A percentile compares a stretch with the other conserved stretches of the same genome.
phyloP scores from a whole-genome alignment of 345 rosid genomes.

The Gossypium sturtianum region DNA sequence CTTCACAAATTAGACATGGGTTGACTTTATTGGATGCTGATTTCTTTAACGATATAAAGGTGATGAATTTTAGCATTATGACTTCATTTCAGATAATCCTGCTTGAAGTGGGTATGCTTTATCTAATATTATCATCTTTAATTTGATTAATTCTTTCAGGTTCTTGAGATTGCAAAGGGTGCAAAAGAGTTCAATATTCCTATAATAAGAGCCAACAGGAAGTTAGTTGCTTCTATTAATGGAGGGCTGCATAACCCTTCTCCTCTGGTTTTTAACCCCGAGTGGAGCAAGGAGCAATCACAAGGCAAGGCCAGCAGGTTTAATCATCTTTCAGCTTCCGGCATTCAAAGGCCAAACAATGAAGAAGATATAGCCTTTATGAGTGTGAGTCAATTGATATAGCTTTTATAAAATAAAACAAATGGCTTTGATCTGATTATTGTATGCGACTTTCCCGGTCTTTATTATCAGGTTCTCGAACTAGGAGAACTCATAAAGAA shows the following conservation, averaged over 20 bases:
- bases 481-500: constrained; percentile 72
- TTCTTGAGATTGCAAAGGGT: constrained; percentile 51
- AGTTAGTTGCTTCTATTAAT: constrained; percentile 52
- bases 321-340: constrained; percentile 33
- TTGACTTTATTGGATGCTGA: constrained; percentile 52
- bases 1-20: constrained; percentile 28
- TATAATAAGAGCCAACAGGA: constrained; percentile 49
- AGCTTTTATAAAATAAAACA: not conserved
- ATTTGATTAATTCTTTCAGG: constrained; percentile 22
- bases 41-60: constrained; percentile 71
- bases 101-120: not conserved
- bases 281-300: constrained; percentile 38
- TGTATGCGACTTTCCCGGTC: not conserved
- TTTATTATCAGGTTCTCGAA: constrained; percentile 59
- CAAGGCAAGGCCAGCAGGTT: constrained; percentile 30
- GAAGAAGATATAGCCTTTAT: constrained; percentile 79
- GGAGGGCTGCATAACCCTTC: constrained; percentile 77
- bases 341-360: constrained; percentile 33
- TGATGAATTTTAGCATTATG: constrained; percentile 11
- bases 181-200: constrained; percentile 59
- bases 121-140: not conserved
- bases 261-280: constrained; percentile 54
- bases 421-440: not conserved
- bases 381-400: constrained; percentile 43
- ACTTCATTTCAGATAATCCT: not conserved